A percentile compares a stretch with the other conserved stretches of the same genome.
Conservation (phyloP, 2,329 filamentous ascomycete species). For the Pseudogymnoascus sp. region DNA sequence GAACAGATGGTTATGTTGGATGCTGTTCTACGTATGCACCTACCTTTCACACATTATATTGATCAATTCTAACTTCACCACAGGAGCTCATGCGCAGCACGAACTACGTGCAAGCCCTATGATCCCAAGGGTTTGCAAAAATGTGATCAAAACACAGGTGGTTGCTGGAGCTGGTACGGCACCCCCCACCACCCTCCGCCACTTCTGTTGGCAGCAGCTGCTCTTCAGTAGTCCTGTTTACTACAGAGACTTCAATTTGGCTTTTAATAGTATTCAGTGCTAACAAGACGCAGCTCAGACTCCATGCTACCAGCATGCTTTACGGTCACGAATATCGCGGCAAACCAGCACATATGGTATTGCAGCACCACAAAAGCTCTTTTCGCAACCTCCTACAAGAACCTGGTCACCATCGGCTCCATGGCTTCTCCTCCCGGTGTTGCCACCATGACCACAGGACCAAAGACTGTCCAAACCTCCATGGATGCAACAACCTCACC, state of each 20-base stretch:
- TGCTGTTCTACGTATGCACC: not conserved
- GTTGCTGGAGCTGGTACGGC: not conserved
- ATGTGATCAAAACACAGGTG: not conserved
- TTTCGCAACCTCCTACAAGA: not conserved
- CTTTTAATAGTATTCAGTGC: not conserved
- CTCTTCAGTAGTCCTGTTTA: not conserved
- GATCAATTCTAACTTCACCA: not conserved
- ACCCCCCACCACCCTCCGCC: not conserved
- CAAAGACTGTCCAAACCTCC: not conserved
- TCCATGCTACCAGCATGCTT: not conserved
- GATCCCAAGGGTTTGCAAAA: not conserved
- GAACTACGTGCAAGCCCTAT: slow-evolving; percentile 1
- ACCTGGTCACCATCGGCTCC: not conserved
- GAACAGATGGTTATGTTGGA: not conserved
- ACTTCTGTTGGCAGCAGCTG: not conserved
- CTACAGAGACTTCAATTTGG: not conserved
- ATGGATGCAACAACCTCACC: not conserved
- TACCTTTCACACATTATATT: not conserved
- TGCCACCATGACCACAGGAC: not conserved
- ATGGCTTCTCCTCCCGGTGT: not conserved
- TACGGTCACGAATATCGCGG: not conserved
- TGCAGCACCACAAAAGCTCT: not conserved
- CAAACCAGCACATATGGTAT: not conserved
- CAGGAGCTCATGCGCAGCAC: not conserved
- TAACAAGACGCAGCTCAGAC: not conserved